Base-by-base conservation (phyloP, 2,329 filamentous ascomycete species). In the Rutstroemia sp. region DNA sequence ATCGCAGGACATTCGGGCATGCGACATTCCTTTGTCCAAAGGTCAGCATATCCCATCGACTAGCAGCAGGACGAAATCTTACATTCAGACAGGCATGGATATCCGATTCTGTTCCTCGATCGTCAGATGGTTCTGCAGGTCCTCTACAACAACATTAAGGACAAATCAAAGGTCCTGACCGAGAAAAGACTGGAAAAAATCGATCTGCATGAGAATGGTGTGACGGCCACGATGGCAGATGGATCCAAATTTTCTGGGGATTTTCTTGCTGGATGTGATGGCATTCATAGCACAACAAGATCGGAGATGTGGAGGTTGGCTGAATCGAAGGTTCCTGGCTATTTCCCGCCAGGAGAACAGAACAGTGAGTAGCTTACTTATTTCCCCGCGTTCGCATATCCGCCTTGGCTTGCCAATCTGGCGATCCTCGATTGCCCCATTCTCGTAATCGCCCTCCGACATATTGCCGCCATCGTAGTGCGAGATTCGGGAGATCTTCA, bases 121-220 rank as follows among this genome's bases (percentile, higher is more conserved):
- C 65, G 73, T 0, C 68, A 72, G 25, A 58, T 61, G 51, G 53
- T 75, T 0, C 52, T 76, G 0, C 59, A 70, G 44, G 56, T 67
- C 0, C 55, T 76, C 0, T 72, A 73, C 48, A 58, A 61, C 9
- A 56, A 56, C 17, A 30, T 61, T 6, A 27, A 10, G 6, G 52
- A 60, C 30, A 51, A 55, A 46, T 48, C 48, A 14, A 61, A 60
- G 27, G 34, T 60, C 16, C 6, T 57, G 12, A 56, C 48, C 4
- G 39, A 46, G 25, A 60, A 56, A 27, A 30, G 52, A 9, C 14
- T 61, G 14, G 12, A 9, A 25, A 53, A 53, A 16, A 27, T 61
- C n/a, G 51, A 56, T 2, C 23, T 50, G 23, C 48, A 17, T 7
- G 46, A 56, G 16, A 41, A 49, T 5, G 54, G 54, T 7, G 54